Evolutionary conservation across 108 stramenopile genomes (phyloP).

Genomic region (Cylindrotheca closterium): DNA sequence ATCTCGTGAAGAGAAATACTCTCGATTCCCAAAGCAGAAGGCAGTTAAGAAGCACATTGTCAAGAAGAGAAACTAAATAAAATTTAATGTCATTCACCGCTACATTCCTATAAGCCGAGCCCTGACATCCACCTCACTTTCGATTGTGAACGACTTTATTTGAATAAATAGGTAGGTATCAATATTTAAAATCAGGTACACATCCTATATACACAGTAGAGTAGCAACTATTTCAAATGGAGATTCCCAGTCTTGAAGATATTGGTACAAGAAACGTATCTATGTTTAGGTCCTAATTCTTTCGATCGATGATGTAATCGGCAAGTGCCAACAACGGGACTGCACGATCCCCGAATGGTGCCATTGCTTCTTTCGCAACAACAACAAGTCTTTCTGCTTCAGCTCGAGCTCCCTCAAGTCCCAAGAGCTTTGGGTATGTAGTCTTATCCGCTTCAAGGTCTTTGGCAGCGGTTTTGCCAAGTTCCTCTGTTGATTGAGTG

Average conservation of each 20-base stretch:
- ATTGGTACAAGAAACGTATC: too few relatives aligned
- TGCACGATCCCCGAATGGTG: conserved; percentile 87
- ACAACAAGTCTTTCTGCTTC: conserved; percentile 86
- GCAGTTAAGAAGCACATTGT: conserved; percentile 70
- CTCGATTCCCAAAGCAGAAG: conserved; percentile 78
- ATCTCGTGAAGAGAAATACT: conserved; percentile 65
- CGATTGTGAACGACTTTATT: too few relatives aligned
- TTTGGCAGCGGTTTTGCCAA: conserved; percentile 97
- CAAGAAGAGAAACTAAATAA: conserved; percentile 43
- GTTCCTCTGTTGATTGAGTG: conserved; percentile 89
- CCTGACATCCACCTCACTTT: too few relatives aligned
- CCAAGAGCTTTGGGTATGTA: conserved; percentile 92
- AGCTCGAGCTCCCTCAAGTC: conserved; percentile 85
- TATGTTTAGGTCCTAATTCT: conserved; percentile 67
- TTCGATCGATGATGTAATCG: conserved; percentile 90
- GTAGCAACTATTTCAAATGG: too few relatives aligned
- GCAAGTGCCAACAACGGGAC: conserved; percentile 87
- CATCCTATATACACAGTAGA: too few relatives aligned
- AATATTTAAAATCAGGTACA: too few relatives aligned
- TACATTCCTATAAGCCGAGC: too few relatives aligned
- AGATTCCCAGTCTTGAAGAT: too few relatives aligned
- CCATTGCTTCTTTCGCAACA: conserved; percentile 86
- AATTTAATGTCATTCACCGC: too few relatives aligned
- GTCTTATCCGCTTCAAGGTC: conserved; percentile 91
- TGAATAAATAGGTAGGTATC: too few relatives aligned